Evolutionary conservation across 2,329 filamentous ascomycete species (phyloP).

Genomic region (Capronia americana): DNA sequence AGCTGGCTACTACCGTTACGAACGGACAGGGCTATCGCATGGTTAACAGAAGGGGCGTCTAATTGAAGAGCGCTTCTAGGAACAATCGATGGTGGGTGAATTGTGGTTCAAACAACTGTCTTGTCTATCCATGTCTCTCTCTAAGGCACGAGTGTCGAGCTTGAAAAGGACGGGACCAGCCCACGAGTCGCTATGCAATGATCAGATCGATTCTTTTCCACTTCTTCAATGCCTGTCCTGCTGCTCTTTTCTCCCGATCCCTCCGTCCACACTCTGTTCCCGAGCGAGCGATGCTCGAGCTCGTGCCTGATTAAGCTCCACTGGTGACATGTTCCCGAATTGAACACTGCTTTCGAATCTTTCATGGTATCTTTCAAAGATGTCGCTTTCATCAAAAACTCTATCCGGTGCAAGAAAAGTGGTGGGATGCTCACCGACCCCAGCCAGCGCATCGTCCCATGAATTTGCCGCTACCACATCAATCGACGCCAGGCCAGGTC

Average conservation of each 20-base stretch:
- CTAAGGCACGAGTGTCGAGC: background rate
- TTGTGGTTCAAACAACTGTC: background rate
- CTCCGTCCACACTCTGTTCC: conserved; percentile 12
- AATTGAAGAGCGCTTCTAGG: background rate
- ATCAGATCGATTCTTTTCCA: background rate
- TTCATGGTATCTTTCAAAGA: conserved; percentile 24
- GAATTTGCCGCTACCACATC: conserved; percentile 24
- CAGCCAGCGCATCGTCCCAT: conserved; percentile 17
- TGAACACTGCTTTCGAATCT: conserved; percentile 20
- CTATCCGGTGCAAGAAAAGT: conserved; percentile 3
- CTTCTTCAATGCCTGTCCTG: background rate
- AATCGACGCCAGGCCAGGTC: conserved; percentile 27
- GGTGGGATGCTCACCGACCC: background rate
- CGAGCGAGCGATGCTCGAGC: conserved; percentile 20
- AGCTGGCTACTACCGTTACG: background rate
- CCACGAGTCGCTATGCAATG: background rate
- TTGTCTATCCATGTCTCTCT: background rate
- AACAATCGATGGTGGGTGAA: background rate
- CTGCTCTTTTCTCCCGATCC: background rate
- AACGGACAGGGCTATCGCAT: background rate
- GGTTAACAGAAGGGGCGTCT: background rate
- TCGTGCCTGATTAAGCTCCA: conserved; percentile 30
- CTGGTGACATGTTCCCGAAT: conserved; percentile 32
- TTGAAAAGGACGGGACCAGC: background rate
- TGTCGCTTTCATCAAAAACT: conserved; percentile 1